Conservation (phyloP, 140 eudicot genomes). For the Anethum foeniculum region DNA sequence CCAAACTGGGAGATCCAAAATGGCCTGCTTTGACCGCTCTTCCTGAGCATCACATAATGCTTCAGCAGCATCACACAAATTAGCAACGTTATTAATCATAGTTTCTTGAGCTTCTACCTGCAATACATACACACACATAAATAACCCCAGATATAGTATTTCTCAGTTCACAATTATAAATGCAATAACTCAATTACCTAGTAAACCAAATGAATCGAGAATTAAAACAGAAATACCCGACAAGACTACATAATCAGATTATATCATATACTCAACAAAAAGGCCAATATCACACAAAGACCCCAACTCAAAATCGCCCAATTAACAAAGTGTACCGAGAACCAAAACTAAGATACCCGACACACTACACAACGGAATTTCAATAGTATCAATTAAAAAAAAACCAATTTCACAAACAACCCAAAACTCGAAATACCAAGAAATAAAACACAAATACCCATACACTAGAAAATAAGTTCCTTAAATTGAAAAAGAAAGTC, state of each 20-base stretch:
- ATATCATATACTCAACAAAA: not conserved
- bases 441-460: not conserved
- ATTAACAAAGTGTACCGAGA: not conserved
- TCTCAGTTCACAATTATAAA: not conserved
- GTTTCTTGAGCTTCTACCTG: constrained; percentile 80
- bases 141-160: not conserved
- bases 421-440: not conserved
- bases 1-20: constrained; percentile 68
- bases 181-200: not conserved
- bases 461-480: not conserved
- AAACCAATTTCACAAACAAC: not conserved
- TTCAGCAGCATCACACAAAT: constrained; percentile 67
- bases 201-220: not conserved
- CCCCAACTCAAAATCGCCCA: not conserved
- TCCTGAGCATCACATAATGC: constrained; percentile 53
- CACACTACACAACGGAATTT: not conserved
- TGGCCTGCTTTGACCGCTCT: constrained; percentile 36
- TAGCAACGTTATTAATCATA: constrained; percentile 39
- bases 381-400: not conserved
- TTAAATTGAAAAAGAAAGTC: not conserved
- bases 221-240: not conserved
- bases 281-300: not conserved
- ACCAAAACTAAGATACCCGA: not conserved
- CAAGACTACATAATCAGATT: not conserved
- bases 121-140: not conserved